Base-by-base conservation (phyloP, 805 yeast species). In the Zygosaccharomyces lentus region DNA sequence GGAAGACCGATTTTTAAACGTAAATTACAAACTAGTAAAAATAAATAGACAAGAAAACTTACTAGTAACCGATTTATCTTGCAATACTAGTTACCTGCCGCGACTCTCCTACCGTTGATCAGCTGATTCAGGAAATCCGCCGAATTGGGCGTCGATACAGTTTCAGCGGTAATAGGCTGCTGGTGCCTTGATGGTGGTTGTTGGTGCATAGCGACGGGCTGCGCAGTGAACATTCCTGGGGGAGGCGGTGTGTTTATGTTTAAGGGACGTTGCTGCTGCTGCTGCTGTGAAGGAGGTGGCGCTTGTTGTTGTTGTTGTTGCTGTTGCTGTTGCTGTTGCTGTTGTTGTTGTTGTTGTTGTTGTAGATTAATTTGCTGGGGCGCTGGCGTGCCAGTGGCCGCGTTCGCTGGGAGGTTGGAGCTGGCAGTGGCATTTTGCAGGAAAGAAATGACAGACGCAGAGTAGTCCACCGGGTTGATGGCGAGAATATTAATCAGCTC, bases 71-170 rank as follows among this genome's bases (percentile, higher is more conserved):
- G n/a, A 3, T 29, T 29, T 29, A 6, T 7, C 32, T 29, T n/a
- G 6, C 13, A 29, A 8, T 30, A 10, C 47, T 44, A 59, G 39
- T 55, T 59, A 16, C 60, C 56, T 16, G 72, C 69, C 41, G 66
- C 58, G 37, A 68, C 62, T 55, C 70, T 78, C 61, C 84, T 86
- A 24, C 95, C 95, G 56, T 83, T 82, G 81, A 89, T 82, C 61
- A 89, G 72, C 65, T 88, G 96, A 47, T 81, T 87, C 56, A 89
- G 74, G 58, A 89, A 74, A 61, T 88, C 96, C 34, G 88, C 81
- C 49, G 90, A 83, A 40, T 85, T 80, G 23, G 80, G 77, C 6
- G 64, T 66, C 41, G 52, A 56, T 6, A 55, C 37, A 41, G 55
- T 46, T 37, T 48, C 49, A 17, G 56, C 55, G 21, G 55, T 56